phyloP scores from a whole-genome alignment of 352 stramenopile genomes.

The Phytophthora megakarya region DNA sequence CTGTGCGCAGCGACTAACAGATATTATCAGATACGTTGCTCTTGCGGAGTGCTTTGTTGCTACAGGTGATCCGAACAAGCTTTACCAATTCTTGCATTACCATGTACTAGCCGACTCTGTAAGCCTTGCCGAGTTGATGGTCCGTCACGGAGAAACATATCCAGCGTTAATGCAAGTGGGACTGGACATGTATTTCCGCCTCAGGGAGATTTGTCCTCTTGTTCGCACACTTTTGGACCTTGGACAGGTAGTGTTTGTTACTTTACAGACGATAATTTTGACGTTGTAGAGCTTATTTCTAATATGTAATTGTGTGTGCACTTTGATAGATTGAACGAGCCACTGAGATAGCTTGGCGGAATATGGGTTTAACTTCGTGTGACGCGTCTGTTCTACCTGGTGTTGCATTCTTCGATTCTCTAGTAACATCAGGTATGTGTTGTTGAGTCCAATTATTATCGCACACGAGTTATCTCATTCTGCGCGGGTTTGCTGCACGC shows the following conservation, averaged over 20 bases:
- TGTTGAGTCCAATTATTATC: background rate
- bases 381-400: constrained; percentile 48
- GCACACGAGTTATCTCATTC: background rate
- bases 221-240: constrained; percentile 54
- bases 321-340: constrained; percentile 44
- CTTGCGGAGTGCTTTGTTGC: constrained; percentile 60
- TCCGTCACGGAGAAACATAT: constrained; percentile 32
- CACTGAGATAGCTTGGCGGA: constrained; percentile 55
- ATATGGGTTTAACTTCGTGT: constrained; percentile 43
- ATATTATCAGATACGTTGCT: constrained; percentile 49
- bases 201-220: constrained; percentile 50
- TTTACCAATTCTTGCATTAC: constrained; percentile 75
- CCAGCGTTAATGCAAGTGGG: constrained; percentile 56
- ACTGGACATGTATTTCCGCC: constrained; percentile 70
- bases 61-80: constrained; percentile 44
- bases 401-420: constrained; percentile 52
- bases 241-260: constrained; percentile 40
- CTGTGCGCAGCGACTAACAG: constrained; percentile 21
- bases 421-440: constrained; percentile 35
- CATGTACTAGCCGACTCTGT: constrained; percentile 60
- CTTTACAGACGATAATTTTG: background rate
- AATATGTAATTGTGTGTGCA: background rate
- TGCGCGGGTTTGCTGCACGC: background rate
- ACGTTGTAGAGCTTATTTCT: background rate
- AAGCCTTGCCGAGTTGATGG: constrained; percentile 60